Evolutionary conservation across 495 filamentous ascomycete genomes (phyloP).

Genomic region (Halenospora varia): DNA sequence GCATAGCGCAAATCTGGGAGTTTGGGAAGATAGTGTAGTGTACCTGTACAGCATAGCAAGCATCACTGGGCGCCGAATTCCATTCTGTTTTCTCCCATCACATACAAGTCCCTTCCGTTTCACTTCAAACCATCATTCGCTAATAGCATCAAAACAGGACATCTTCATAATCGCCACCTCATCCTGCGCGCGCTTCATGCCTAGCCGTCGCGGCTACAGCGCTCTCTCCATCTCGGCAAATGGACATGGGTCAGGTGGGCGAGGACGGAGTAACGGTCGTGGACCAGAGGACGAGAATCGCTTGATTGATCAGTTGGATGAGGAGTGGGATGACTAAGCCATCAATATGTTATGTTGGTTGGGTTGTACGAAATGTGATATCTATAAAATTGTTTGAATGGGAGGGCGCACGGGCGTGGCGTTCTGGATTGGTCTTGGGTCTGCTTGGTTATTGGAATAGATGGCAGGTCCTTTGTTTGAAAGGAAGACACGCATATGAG

Average conservation of each 20-base stretch:
- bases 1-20: too few species aligned
- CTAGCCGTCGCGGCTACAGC: conserved; percentile 59
- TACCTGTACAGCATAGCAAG: neutral
- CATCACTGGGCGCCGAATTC: neutral
- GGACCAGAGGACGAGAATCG: conserved; percentile 81
- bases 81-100: neutral
- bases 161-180: conserved; percentile 75
- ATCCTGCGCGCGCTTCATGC: conserved; percentile 65
- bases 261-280: conserved; percentile 36
- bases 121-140: too few species aligned
- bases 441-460: too few species aligned
- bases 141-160: conserved; percentile 52
- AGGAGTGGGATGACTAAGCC: conserved; percentile 76
- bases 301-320: conserved; percentile 92
- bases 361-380: too few species aligned
- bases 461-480: too few species aligned
- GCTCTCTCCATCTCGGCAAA: conserved; percentile 45
- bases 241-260: conserved; percentile 9
- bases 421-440: too few species aligned
- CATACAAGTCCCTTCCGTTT: conserved; percentile 5
- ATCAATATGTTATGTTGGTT: too few species aligned
- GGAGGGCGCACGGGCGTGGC: too few species aligned
- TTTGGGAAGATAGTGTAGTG: neutral
- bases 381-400: too few species aligned
- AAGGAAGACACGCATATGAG: too few species aligned